phyloP scores from a whole-genome alignment of 805 yeast species.

The Candida caryicola region DNA sequence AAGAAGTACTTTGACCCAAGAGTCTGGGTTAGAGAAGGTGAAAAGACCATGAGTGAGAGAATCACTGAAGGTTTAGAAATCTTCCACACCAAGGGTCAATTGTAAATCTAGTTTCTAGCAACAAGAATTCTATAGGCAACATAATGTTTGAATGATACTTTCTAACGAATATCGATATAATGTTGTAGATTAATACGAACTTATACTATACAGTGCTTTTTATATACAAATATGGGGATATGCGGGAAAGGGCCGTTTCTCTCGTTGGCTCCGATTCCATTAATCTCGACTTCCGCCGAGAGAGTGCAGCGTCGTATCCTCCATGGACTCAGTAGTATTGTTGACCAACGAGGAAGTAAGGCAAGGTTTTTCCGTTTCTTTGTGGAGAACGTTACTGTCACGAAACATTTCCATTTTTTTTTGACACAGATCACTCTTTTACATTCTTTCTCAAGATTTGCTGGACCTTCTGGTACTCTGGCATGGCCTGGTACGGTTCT shows the following conservation, averaged over 20 bases:
- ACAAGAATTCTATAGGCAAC: not conserved
- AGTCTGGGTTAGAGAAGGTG: constrained; percentile 99
- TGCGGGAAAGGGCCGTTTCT: not conserved
- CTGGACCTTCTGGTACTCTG: constrained; percentile 26
- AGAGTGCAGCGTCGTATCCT: no score
- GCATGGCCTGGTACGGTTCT: constrained; percentile 44
- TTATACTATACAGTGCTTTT: constrained; percentile 1
- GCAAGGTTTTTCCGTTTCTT: no score
- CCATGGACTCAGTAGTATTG: no score
- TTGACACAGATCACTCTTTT: no score
- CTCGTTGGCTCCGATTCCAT: no score
- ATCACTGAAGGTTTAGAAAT: constrained; percentile 76
- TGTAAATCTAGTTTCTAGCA: constrained; percentile 34
- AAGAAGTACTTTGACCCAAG: constrained; percentile 99
- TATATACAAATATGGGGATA: not conserved
- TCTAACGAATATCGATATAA: not conserved
- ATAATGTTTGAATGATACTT: not conserved
- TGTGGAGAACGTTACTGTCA: no score
- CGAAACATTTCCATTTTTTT: no score
- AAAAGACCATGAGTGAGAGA: constrained; percentile 93
- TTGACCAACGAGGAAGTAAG: no score
- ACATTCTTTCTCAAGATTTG: constrained; percentile 3
- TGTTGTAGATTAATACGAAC: constrained; percentile 1
- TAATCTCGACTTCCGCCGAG: no score
- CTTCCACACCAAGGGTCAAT: constrained; percentile 76